These are phyloP conservation scores for Rhizopus arrhizus DNA, from an alignment of 371 early-diverging fungal genomes.

Conservation along the genomic window DNA sequence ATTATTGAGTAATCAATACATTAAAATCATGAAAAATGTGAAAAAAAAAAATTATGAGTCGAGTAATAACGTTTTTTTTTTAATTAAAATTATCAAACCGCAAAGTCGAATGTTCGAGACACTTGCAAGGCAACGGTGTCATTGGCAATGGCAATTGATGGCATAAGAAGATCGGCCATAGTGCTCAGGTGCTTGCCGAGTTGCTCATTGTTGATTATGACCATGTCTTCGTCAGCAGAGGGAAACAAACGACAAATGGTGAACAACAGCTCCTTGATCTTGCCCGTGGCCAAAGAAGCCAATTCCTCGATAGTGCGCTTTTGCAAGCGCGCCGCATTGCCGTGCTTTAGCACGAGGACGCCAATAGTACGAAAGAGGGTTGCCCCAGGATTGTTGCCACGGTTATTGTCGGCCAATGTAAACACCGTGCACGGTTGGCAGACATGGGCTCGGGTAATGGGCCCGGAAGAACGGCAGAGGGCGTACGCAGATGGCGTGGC, in stretches of 20 bases:
- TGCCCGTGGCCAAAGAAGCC: background rate
- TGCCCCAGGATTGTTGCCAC: slow-evolving; percentile 25
- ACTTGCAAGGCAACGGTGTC: too few relatives aligned
- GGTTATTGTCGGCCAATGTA: slow-evolving; percentile 10
- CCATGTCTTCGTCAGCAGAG: slow-evolving; percentile 2
- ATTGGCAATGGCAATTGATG: slow-evolving; percentile 1
- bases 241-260: slow-evolving; percentile 2
- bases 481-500: background rate
- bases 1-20: background rate
- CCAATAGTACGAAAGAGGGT: slow-evolving; percentile 1
- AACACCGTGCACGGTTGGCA: slow-evolving; percentile 1
- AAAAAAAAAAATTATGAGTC: background rate
- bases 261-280: slow-evolving; percentile 1
- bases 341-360: too few relatives aligned
- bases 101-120: slow-evolving; percentile 5
- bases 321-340: background rate
- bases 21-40: slow-evolving; percentile 1
- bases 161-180: background rate
- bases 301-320: slow-evolving; percentile 2
- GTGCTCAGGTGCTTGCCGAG: slow-evolving; percentile 1
- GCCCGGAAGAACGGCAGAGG: slow-evolving; percentile 3
- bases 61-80: too few relatives aligned
- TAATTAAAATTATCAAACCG: background rate
- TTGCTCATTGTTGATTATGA: slow-evolving; percentile 1
- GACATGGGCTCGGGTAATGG: slow-evolving; percentile 7